Evolutionary conservation across 805 yeast species (phyloP).

Genomic region (Cyberlindnera suaveolens): DNA sequence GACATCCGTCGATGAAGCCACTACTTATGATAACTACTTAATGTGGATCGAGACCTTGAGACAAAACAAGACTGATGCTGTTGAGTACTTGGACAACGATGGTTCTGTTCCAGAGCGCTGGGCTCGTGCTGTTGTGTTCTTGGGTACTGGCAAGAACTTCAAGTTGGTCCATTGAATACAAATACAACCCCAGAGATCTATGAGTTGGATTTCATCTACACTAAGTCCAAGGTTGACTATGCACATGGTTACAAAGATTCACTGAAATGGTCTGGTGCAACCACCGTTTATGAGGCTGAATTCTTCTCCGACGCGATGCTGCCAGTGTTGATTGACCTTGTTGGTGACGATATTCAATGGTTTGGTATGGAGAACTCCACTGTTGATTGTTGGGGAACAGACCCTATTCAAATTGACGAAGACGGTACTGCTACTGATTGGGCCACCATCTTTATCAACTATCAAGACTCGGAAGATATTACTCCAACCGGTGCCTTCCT

Average conservation of each 20-base stretch:
- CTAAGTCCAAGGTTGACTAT: conserved; percentile 16
- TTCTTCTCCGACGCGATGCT: conserved; percentile 8
- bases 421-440: conserved; percentile 14
- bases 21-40: conserved; percentile 19
- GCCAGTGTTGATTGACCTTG: conserved; percentile 10
- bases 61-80: conserved; percentile 25
- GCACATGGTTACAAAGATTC: conserved; percentile 18
- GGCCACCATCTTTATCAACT: conserved; percentile 17
- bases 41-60: conserved; percentile 21
- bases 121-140: conserved; percentile 19
- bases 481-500: conserved; percentile 20
- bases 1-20: conserved; percentile 16
- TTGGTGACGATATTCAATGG: conserved; percentile 16
- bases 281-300: conserved; percentile 4
- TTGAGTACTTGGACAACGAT: conserved; percentile 17
- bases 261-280: conserved; percentile 9
- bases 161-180: conserved; percentile 20
- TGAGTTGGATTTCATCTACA: conserved; percentile 15
- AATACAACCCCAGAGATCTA: conserved; percentile 7
- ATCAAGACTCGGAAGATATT: conserved; percentile 21
- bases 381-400: conserved; percentile 22
- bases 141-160: conserved; percentile 22
- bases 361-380: conserved; percentile 19
- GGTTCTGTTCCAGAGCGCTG: conserved; percentile 18
- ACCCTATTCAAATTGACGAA: conserved; percentile 17